Conservation (phyloP, 2,329 filamentous ascomycete genomes). For the Stylonectria norvegica region DNA sequence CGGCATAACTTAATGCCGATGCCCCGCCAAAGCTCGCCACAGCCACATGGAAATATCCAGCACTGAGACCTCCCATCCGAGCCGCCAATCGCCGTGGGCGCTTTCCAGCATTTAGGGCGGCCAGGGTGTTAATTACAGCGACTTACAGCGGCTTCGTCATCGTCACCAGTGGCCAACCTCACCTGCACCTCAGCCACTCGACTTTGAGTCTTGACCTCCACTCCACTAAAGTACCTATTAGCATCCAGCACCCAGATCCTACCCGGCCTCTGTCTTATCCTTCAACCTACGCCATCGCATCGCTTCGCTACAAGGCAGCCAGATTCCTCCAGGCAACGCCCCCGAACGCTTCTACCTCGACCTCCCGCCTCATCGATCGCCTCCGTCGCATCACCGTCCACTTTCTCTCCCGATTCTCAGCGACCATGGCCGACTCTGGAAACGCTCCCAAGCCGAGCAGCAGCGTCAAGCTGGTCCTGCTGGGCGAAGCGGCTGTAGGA, state of each 20-base stretch:
- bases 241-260: not conserved
- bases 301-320: slow-evolving; percentile 2
- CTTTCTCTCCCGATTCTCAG: slow-evolving; percentile 16
- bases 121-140: too few relatives aligned
- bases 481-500: slow-evolving; percentile 96
- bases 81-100: too few relatives aligned
- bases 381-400: slow-evolving; percentile 2
- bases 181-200: slow-evolving; percentile 27
- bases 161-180: too few relatives aligned
- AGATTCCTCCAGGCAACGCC: slow-evolving; percentile 8
- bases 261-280: not conserved
- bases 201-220: slow-evolving; percentile 3
- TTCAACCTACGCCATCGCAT: slow-evolving; percentile 1
- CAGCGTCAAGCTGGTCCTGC: slow-evolving; percentile 98
- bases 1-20: slow-evolving; percentile 15
- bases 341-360: slow-evolving; percentile 2
- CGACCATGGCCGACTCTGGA: slow-evolving; percentile 43
- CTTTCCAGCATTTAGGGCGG: too few relatives aligned
- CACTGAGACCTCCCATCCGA: too few relatives aligned
- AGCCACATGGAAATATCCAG: slow-evolving; percentile 2
- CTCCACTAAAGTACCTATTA: too few relatives aligned
- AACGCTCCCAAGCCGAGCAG: slow-evolving; percentile 89
- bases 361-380: not conserved
- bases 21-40: too few relatives aligned
- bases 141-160: slow-evolving; percentile 25